Evolutionary conservation across 129 eudicot genomes (phyloP), one percentile per base, ranked within the genome.

Genomic region (Helianthus tuberosus): DNA sequence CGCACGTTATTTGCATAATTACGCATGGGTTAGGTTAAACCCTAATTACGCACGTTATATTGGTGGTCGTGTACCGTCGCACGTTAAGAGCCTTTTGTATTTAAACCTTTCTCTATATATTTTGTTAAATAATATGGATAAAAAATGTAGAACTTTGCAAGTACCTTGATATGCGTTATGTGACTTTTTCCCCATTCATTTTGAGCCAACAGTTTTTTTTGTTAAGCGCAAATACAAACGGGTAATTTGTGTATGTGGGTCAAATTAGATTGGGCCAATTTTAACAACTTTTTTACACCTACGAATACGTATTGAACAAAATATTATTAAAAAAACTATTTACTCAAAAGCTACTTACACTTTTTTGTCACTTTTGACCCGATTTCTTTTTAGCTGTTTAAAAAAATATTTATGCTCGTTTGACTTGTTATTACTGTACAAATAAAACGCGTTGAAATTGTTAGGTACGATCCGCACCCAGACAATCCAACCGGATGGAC

Each of bases 381-480:
- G 8, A 6, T 13, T 8, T 36, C 23, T 11, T 41, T 48, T 48
- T 7, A 41, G 39, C 15, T 20, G 23, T 17, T 52, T n/a, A 5
- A 6, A 3, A 13, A 27, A 53, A 51, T 10, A 11, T 29, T 8
- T 69, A 32, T 52, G 6, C 35, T 51, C 16, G 11, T 52, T 23
- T 49, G 27, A 27, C 27, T 5, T 49, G 39, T 8, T 48, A 52
- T 8, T 49, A 52, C 13, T 47, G 2, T 17, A 49, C 46, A 36
- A 36, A 12, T 17, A 5, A 1, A 15, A 52, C 4, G 11, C 1
- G 27, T 53, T 17, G 20, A 11, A 53, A 25, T 70, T 69, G 50
- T 12, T 25, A 67, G 97, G 76, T 94, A 95, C 53, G 99, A 95
- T 12, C 99, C 99, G 4, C 99, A 95, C 72, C 99, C 99, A 0